Evolutionary conservation across 345 rosid genomes (phyloP), one percentile per base, ranked within the genome.

Genomic region (Sonneratia alba): DNA sequence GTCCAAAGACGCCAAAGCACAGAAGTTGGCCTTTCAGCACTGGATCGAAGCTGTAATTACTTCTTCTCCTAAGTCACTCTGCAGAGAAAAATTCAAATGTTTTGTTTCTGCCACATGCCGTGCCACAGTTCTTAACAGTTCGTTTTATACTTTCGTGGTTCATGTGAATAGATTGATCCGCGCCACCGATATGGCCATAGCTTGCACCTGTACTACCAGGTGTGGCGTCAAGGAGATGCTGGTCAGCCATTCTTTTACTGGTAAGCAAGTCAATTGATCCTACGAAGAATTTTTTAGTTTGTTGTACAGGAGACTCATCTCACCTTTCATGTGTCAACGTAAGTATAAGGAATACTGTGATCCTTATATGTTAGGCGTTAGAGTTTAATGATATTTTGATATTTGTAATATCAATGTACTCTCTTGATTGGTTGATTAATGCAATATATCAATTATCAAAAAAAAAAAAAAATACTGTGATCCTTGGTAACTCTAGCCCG

Each of bases 241-340:
- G 91, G 93, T 67, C 92, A 90, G 79, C 99, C 99, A 45, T 94
- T 94, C 80, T 90, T 91, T 77, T 88, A 85, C 84, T 91, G 98
- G 98, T 94, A 77, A 75, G 76, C 34, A 10, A 5, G 22, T 45
- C 56, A 22, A 36, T 40, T 34, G 65, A 11, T 3, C 38, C 19
- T 4, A 59, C 3, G 6, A 24, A 63, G 66, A 63, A 63, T 24
- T 32, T 5, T 21, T 62, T 12, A 5, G 66, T 62, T 62, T 4
- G 66, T 62, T 62, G 66, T 61, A 15, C 37, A 3, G 36, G 37
- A 61, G 66, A 22, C 63, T 57, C 63, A 21, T 32, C 32, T 57
- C n/a, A 57, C 3, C 18, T 22, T 57, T 57, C 34, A n/a, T n/a
- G n/a, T n/a, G n/a, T n/a, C n/a, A n/a, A n/a, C n/a, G n/a, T n/a